Conservation (phyloP, 331 rosid species). For the Quercus phellos region DNA sequence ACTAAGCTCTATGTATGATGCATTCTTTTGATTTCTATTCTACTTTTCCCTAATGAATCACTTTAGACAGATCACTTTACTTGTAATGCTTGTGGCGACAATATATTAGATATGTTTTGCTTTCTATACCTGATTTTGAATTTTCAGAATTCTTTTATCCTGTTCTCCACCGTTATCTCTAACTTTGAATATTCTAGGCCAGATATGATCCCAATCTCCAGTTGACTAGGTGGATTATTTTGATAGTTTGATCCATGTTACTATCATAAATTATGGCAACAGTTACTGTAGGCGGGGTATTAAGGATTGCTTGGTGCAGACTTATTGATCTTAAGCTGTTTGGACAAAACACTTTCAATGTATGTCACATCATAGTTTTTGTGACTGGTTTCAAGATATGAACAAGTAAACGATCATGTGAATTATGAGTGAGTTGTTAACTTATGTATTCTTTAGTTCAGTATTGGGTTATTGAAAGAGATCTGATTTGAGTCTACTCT, state of each 20-base stretch:
- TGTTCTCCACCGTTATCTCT: neutral
- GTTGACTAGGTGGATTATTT: neutral
- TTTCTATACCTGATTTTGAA: neutral
- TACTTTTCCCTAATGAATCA: neutral
- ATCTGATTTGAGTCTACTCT: neutral
- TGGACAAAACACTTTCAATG: neutral
- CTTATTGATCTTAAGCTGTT: neutral
- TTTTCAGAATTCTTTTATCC: neutral
- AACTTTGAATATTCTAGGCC: neutral
- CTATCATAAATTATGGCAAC: neutral
- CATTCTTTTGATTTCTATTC: slow-evolving; percentile 3
- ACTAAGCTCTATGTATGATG: neutral
- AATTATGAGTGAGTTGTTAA: neutral
- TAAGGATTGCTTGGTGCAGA: neutral
- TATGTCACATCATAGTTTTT: neutral
- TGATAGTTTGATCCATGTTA: neutral
- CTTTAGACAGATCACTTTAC: too few species aligned
- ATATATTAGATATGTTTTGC: neutral
- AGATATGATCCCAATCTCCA: neutral
- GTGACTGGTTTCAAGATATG: neutral
- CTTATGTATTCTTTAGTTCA: neutral
- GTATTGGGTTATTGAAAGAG: neutral
- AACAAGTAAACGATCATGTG: neutral
- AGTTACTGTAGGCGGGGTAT: neutral
- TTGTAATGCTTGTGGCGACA: neutral